Conservation (phyloP, 2,329 filamentous ascomycete genomes). For the Neopestalotiopsis rosae region DNA sequence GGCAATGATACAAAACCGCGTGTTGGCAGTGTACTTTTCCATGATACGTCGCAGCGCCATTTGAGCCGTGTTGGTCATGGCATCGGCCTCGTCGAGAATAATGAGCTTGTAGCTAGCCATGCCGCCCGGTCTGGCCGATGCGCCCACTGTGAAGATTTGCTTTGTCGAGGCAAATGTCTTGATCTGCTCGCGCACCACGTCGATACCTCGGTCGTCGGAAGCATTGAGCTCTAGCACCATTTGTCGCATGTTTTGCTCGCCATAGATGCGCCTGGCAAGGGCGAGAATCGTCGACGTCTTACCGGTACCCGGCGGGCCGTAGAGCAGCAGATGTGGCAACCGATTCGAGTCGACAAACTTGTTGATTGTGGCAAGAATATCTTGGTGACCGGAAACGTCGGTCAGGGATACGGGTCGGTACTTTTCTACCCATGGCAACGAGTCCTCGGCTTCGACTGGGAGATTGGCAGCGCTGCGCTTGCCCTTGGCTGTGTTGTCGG, state of each 20-base stretch:
- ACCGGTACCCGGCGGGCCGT: conserved; percentile 94
- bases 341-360: conserved; percentile 95
- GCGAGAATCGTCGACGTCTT: conserved; percentile 98
- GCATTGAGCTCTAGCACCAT: conserved; percentile 99
- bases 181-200: conserved; percentile 98
- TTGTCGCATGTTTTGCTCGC: conserved; percentile 88
- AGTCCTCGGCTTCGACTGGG: conserved; percentile 92
- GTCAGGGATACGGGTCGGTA: conserved; percentile 88
- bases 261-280: conserved; percentile 91
- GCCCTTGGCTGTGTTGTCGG: conserved; percentile 78
- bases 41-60: conserved; percentile 97
- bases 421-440: conserved; percentile 96
- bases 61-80: conserved; percentile 98
- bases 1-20: conserved; percentile 96
- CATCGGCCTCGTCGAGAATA: conserved; percentile 97
- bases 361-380: conserved; percentile 97
- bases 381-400: conserved; percentile 95
- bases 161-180: conserved; percentile 99
- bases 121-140: conserved; percentile 49
- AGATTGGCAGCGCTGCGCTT: conserved; percentile 93
- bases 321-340: conserved; percentile 93
- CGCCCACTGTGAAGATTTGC: conserved; percentile 84
- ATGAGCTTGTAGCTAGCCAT: conserved; percentile 91
- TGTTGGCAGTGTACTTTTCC: conserved; percentile 99
- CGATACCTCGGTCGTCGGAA: conserved; percentile 95